These are phyloP conservation scores for Coniochaeta sp. DNA, from an alignment of 2,329 filamentous ascomycete genomes.

Conservation along the genomic window DNA sequence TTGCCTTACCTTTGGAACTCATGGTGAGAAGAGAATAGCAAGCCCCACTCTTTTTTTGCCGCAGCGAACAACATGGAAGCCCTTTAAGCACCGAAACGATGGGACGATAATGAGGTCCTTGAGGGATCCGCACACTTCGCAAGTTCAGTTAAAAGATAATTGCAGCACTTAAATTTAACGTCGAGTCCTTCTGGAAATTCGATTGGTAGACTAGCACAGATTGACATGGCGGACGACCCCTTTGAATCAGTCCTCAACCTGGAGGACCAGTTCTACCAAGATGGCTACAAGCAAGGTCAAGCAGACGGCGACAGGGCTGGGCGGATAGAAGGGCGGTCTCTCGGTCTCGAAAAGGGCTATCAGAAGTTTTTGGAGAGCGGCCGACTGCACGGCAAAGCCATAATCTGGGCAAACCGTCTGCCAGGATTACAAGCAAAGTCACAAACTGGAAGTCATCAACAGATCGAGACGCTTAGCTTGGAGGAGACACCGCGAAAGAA, in stretches of 20 bases:
- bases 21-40: too few species aligned
- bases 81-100: too few species aligned
- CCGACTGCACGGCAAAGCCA: conserved; percentile 65
- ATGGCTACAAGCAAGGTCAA: conserved; percentile 71
- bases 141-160: too few species aligned
- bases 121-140: too few species aligned
- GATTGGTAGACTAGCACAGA: too few species aligned
- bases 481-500: conserved; percentile 2
- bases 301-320: conserved; percentile 72
- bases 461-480: not conserved
- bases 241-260: conserved; percentile 53
- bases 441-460: not conserved
- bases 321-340: conserved; percentile 78
- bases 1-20: too few species aligned
- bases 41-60: too few species aligned
- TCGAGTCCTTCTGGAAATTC: too few species aligned
- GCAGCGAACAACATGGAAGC: too few species aligned
- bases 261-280: conserved; percentile 67
- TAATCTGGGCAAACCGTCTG: conserved; percentile 77
- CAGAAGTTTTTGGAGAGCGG: conserved; percentile 85
- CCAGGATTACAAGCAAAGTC: conserved; percentile 15
- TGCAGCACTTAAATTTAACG: too few species aligned
- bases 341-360: conserved; percentile 88
- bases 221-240: conserved; percentile 32
- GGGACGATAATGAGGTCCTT: too few species aligned